A percentile compares a stretch with the other conserved stretches of the same genome.
These are phyloP conservation scores for Fistulifera pelliculosa DNA, from an alignment of 108 stramenopile genomes.

Conservation along the genomic window DNA sequence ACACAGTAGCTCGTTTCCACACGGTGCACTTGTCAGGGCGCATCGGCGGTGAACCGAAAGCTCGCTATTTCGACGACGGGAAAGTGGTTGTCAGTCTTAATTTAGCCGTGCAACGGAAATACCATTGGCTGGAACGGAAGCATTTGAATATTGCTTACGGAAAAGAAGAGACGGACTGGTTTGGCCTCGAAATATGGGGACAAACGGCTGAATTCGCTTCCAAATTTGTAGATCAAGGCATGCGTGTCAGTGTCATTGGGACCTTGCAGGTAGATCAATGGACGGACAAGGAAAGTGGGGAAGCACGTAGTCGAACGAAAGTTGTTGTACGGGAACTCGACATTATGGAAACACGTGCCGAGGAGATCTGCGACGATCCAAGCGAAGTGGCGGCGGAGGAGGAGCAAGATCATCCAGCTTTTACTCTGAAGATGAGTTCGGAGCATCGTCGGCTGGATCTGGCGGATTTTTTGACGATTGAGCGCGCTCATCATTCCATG, in stretches of 20 bases:
- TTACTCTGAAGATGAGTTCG: background rate
- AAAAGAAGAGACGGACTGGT: constrained; percentile 92
- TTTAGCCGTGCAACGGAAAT: constrained; percentile 77
- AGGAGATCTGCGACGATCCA: constrained; percentile 40
- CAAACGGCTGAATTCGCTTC: constrained; percentile 74
- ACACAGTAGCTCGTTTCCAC: constrained; percentile 67
- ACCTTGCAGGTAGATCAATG: constrained; percentile 51
- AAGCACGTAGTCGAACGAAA: constrained; percentile 38
- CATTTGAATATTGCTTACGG: constrained; percentile 47
- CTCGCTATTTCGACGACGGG: constrained; percentile 82
- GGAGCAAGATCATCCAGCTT: constrained; percentile 1
- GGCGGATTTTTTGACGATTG: constrained; percentile 4
- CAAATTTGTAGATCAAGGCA: constrained; percentile 68
- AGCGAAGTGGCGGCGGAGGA: constrained; percentile 7
- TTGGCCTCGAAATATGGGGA: constrained; percentile 85
- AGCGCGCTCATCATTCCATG: no score
- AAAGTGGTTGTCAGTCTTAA: constrained; percentile 79
- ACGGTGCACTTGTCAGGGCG: constrained; percentile 77
- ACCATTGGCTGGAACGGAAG: constrained; percentile 71
- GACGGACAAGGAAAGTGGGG: constrained; percentile 54
- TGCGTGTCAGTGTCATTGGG: constrained; percentile 62
- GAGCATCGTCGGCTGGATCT: constrained; percentile 3
- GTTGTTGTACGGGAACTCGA: constrained; percentile 63
- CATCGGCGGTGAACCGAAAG: constrained; percentile 71
- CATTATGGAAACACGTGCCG: constrained; percentile 66